phyloP scores from a whole-genome alignment of 169 alveolate genomes.

The Eimeria praecox region DNA sequence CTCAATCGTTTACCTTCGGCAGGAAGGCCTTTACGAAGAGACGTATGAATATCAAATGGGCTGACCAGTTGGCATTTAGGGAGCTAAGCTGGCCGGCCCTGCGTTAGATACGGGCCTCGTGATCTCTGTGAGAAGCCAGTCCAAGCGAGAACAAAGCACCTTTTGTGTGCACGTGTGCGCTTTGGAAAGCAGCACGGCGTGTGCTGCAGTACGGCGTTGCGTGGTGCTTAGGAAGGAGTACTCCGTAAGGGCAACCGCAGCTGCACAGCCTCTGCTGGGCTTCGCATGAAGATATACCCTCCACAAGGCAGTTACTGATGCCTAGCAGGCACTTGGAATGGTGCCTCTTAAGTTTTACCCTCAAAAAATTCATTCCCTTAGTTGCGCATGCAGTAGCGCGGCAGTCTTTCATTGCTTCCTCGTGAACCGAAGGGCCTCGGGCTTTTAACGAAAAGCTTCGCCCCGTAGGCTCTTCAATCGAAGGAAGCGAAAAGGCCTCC shows the following conservation, averaged over 20 bases:
- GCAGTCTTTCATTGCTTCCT: not conserved
- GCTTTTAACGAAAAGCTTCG: not conserved
- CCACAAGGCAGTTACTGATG: not conserved
- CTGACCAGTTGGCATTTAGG: not conserved
- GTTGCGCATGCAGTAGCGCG: not conserved
- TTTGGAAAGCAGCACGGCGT: not conserved
- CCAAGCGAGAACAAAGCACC: not conserved
- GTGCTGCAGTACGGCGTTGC: not conserved
- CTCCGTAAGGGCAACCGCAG: not conserved
- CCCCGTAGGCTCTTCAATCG: not conserved
- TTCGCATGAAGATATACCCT: not conserved
- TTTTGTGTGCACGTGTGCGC: not conserved
- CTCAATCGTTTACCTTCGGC: not conserved
- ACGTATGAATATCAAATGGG: not conserved
- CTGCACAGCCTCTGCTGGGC: not conserved
- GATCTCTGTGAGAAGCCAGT: not conserved
- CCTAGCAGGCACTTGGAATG: not conserved
- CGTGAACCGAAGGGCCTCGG: not conserved
- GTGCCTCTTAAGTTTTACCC: not conserved
- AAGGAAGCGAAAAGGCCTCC: not conserved
- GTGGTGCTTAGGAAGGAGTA: not conserved
- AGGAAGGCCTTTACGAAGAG: not conserved
- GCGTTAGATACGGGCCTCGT: not conserved
- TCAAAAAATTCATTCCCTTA: not conserved
- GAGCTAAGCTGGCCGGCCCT: conserved; percentile 4